Evolutionary conservation across 176 grass and related monocot genomes (phyloP).

Genomic region (Themeda triandra): DNA sequence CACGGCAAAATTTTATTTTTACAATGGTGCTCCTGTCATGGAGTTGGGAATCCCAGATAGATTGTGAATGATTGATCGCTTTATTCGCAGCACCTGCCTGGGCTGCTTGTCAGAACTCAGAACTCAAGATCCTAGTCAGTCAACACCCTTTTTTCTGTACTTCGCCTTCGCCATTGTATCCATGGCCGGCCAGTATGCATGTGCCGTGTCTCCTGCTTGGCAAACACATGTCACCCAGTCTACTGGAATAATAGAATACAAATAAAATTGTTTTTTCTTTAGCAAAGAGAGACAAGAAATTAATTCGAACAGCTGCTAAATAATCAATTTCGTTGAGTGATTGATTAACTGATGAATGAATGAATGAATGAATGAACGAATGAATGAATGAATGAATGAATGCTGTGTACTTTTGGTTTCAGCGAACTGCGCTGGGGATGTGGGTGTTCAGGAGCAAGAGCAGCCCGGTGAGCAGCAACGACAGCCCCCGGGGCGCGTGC

Average conservation of each 20-base stretch:
- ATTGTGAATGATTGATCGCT: slow-evolving; percentile 16
- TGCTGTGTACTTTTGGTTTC: not conserved
- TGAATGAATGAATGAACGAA: not conserved
- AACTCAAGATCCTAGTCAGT: no score
- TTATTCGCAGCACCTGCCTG: slow-evolving; percentile 28
- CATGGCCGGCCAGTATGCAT: not conserved
- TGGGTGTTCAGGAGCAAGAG: slow-evolving; percentile 97
- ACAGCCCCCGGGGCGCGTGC: slow-evolving; percentile 64
- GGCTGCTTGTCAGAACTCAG: not conserved
- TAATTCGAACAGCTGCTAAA: not conserved
- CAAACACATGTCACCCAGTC: not conserved
- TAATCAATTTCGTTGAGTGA: not conserved
- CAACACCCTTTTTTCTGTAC: no score
- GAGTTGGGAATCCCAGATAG: not conserved
- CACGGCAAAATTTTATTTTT: not conserved
- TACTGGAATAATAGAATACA: no score
- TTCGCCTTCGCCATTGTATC: not conserved
- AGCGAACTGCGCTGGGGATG: slow-evolving; percentile 56
- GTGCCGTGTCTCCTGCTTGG: slow-evolving; percentile 35
- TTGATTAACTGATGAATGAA: not conserved
- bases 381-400: no score
- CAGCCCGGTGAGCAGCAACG: slow-evolving; percentile 41
- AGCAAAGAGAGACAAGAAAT: not conserved
- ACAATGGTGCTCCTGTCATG: not conserved
- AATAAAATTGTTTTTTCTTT: not conserved